Conservation (phyloP, 371 early-diverging fungal species). For the Circinella umbellata region DNA sequence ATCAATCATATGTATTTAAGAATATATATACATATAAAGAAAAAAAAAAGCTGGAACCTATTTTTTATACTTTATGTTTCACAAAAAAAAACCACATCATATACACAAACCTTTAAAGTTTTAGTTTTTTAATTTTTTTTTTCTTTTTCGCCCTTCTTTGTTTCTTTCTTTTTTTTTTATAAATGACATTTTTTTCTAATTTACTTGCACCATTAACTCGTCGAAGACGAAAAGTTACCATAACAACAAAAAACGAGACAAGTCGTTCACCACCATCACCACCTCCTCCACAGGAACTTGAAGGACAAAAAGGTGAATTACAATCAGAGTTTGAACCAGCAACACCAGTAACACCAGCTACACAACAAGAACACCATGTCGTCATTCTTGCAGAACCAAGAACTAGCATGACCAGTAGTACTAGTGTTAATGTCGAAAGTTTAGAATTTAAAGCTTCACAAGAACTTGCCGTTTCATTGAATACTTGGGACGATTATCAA, state of each 20-base stretch:
- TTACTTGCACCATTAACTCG: slow-evolving; percentile 5
- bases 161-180: background rate
- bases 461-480: slow-evolving; percentile 12
- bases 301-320: too few species aligned
- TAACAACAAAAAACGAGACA: background rate
- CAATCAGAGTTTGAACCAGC: background rate
- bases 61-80: background rate
- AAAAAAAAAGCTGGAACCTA: background rate
- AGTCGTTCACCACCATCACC: slow-evolving; percentile 13
- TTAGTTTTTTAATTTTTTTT: background rate
- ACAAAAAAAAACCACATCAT: background rate
- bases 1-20: background rate
- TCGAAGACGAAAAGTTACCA: slow-evolving; percentile 5
- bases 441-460: slow-evolving; percentile 17
- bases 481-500: background rate
- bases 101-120: background rate
- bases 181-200: background rate
- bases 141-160: too few species aligned
- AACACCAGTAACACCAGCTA: background rate
- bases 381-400: background rate
- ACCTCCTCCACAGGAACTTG: background rate
- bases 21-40: background rate
- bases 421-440: slow-evolving; percentile 12
- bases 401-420: slow-evolving; percentile 7
- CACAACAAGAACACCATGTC: background rate